Conservation (phyloP, 176 grass and related monocot genomes). For the Oryza punctata region DNA sequence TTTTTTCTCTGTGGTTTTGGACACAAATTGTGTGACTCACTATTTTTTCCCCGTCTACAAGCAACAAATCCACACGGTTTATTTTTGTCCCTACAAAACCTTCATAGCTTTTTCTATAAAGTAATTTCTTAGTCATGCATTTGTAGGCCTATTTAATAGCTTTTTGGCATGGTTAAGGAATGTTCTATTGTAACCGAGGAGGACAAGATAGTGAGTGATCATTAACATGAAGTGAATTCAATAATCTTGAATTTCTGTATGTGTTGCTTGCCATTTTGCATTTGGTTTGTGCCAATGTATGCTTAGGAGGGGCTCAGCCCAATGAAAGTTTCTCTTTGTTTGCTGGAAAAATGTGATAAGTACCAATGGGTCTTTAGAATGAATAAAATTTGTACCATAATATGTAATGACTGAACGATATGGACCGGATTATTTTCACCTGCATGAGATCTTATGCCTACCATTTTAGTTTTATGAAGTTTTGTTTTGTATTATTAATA, state of each 20-base stretch:
- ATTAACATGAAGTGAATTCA: neutral
- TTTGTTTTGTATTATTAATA: neutral
- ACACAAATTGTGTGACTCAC: neutral
- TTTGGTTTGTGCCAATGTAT: neutral
- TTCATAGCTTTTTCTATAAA: neutral
- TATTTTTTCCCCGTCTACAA: neutral
- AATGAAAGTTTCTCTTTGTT: neutral
- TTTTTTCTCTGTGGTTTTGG: conserved; percentile 7
- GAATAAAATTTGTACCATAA: neutral
- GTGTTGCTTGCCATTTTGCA: neutral
- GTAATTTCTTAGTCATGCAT: too few relatives aligned
- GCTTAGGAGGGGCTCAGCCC: neutral
- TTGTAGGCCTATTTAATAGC: neutral
- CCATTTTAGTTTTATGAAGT: conserved; percentile 13
- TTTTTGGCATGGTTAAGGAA: neutral
- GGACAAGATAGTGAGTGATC: neutral
- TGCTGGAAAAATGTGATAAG: neutral
- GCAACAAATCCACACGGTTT: neutral
- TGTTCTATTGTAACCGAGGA: neutral
- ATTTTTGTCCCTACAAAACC: neutral
- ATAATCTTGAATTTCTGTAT: neutral
- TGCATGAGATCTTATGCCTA: neutral
- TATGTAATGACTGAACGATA: conserved; percentile 5
- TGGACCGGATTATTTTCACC: neutral
- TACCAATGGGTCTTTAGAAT: neutral